Evolutionary conservation across 148 eudicot species (phyloP).

Genomic region (Pouteria glomerata): DNA sequence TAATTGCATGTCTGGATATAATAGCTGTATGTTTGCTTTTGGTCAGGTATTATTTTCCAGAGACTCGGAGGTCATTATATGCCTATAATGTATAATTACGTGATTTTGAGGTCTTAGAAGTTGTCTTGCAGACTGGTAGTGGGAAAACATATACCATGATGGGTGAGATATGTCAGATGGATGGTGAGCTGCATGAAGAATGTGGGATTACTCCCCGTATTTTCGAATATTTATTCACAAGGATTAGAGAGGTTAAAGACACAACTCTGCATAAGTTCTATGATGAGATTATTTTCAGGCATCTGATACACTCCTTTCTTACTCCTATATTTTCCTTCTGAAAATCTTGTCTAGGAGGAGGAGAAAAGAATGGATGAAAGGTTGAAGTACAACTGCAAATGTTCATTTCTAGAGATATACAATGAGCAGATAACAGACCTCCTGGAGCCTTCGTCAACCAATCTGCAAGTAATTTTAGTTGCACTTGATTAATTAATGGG

Average conservation of each 20-base stretch:
- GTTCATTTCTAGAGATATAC: conserved; percentile 71
- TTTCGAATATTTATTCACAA: conserved; percentile 49
- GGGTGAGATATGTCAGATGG: conserved; percentile 51
- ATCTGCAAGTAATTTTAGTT: conserved; percentile 42
- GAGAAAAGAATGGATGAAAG: conserved; percentile 50
- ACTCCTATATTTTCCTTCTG: not conserved
- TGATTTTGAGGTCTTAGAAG: conserved; percentile 8
- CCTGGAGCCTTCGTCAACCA: conserved; percentile 58
- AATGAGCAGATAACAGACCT: conserved; percentile 76
- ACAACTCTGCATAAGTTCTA: not conserved
- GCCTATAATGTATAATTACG: not conserved
- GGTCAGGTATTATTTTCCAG: conserved; percentile 43
- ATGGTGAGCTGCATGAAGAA: conserved; percentile 43
- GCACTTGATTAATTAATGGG: not conserved
- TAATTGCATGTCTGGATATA: conserved; percentile 77
- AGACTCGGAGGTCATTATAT: not conserved
- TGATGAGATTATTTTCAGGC: not conserved
- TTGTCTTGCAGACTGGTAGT: conserved; percentile 53
- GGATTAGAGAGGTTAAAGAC: conserved; percentile 44
- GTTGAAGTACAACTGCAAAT: conserved; percentile 59
- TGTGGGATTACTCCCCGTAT: conserved; percentile 69
- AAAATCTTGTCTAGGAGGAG: conserved; percentile 41
- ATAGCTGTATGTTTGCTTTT: conserved; percentile 75
- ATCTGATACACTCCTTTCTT: not conserved
- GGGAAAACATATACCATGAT: conserved; percentile 78